Evolutionary conservation across 495 filamentous ascomycete species (phyloP), one percentile per base, ranked within the genome.

Genomic region (Staphylotrichum tortipilum): DNA sequence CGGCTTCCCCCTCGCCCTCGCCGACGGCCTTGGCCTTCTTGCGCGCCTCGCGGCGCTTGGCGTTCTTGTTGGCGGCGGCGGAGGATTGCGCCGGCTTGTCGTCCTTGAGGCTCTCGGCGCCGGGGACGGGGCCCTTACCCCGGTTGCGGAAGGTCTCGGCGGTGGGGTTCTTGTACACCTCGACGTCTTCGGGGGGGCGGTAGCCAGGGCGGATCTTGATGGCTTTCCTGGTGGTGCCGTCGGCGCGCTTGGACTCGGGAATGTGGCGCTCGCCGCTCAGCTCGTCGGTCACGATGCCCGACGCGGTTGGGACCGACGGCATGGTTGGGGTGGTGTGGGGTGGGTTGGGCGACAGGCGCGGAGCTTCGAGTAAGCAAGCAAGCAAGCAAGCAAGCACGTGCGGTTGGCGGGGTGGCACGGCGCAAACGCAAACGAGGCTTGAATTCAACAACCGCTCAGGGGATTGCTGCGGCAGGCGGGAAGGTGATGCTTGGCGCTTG

Each of bases 161-260:
- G 5, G 83, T 86, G 35, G 85, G 82, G 69, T 95, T 97, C 74
- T 86, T 92, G 78, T 97, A 99, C 30, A 95, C 72, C 61, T 96
- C 88, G 49, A 96, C 86, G 67, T 99, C 94, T 66, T 99, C 94
- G 2, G 92, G 91, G 0, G 94, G 94, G 29, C 80, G 80, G 68
- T 97, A 99, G 39, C 94, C 94, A 11, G 91, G 90, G 3, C 88
- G 81, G 35, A 99, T 86, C 54, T 86, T 86, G 47, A 95, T 97
- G 60, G 95, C 94, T 58, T 85, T 89, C 26, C 94, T 77, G 14
- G 82, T 85, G 17, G 85, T 86, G 44, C 94, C 94, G 57, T 99
- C 94, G 7, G 94, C 68, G 38, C 94, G 84, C 22, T 78, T 65
- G 1, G 91, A 95, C 19, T 89, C 79, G 28, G 94, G 94, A 48